phyloP scores from a whole-genome alignment of 2,329 filamentous ascomycete genomes.

The Microcera coccophila region DNA sequence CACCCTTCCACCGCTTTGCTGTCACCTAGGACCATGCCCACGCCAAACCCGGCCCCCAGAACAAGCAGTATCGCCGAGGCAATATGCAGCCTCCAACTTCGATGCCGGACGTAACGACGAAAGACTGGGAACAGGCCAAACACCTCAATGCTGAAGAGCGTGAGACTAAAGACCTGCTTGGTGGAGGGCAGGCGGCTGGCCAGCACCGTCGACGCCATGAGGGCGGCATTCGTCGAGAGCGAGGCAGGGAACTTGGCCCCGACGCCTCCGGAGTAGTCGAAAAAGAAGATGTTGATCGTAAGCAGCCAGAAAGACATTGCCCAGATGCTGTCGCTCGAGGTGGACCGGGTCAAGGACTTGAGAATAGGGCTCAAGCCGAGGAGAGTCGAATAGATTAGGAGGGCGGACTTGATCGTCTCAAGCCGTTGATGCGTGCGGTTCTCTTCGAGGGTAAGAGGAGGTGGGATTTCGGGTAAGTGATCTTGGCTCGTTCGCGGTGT shows the following conservation, averaged over 20 bases:
- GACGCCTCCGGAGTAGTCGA: constrained; percentile 80
- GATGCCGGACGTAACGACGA: constrained; percentile 77
- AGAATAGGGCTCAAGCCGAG: constrained; percentile 91
- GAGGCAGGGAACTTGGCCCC: constrained; percentile 63
- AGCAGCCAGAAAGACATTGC: constrained; percentile 91
- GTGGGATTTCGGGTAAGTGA: constrained; percentile 27
- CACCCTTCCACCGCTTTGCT: constrained; percentile 36
- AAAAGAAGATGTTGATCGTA: constrained; percentile 94
- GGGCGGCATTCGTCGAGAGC: constrained; percentile 88
- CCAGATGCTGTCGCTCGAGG: constrained; percentile 94
- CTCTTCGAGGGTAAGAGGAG: constrained; percentile 32
- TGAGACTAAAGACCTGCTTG: constrained; percentile 90
- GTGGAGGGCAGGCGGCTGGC: constrained; percentile 86
- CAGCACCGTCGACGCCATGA: constrained; percentile 94
- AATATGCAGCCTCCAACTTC: constrained; percentile 78
- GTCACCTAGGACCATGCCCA: constrained; percentile 59
- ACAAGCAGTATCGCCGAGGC: constrained; percentile 72
- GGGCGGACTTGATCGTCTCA: constrained; percentile 83
- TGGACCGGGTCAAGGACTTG: constrained; percentile 91
- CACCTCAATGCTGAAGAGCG: constrained; percentile 93
- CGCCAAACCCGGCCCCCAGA: constrained; percentile 71
- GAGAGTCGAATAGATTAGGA: constrained; percentile 88
- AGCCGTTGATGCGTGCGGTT: constrained; percentile 53
- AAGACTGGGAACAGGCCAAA: constrained; percentile 98
- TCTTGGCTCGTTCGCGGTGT: constrained; percentile 30